Conservation (phyloP, 2,329 filamentous ascomycete genomes). For the Keithomyces neogunnii region DNA sequence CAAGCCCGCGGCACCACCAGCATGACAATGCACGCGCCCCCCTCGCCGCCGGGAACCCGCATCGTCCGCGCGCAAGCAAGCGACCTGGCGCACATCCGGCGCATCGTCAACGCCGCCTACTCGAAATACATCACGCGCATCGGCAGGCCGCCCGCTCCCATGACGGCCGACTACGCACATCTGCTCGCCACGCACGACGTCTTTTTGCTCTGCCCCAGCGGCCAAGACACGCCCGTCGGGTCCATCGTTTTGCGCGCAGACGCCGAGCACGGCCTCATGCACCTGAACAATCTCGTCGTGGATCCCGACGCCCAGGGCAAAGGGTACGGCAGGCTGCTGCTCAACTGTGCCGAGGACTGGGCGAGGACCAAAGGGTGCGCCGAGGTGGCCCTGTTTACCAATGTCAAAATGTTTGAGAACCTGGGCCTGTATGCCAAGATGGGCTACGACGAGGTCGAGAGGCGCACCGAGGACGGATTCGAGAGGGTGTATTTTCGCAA, state of each 20-base stretch:
- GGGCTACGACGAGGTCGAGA: slow-evolving; percentile 23
- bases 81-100: slow-evolving; percentile 12
- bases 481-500: slow-evolving; percentile 27
- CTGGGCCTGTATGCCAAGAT: slow-evolving; percentile 17
- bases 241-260: slow-evolving; percentile 17
- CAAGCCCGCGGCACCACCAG: too few relatives aligned
- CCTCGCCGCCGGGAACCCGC: not conserved
- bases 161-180: slow-evolving; percentile 23
- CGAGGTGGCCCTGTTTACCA: slow-evolving; percentile 23
- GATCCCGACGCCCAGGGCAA: slow-evolving; percentile 20
- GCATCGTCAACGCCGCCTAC: slow-evolving; percentile 22
- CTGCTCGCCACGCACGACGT: slow-evolving; percentile 19
- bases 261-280: slow-evolving; percentile 8
- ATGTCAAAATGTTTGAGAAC: slow-evolving; percentile 27
- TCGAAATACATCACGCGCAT: slow-evolving; percentile 25
- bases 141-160: slow-evolving; percentile 25
- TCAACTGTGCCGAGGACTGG: slow-evolving; percentile 20
- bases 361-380: slow-evolving; percentile 14
- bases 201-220: slow-evolving; percentile 12
- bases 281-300: slow-evolving; percentile 19
- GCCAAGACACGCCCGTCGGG: slow-evolving; percentile 13
- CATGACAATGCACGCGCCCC: too few relatives aligned
- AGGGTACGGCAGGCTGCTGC: slow-evolving; percentile 23
- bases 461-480: slow-evolving; percentile 22
- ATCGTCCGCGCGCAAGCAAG: not conserved